Evolutionary conservation across 345 rosid genomes (phyloP).

Genomic region (Theobroma cacao): DNA sequence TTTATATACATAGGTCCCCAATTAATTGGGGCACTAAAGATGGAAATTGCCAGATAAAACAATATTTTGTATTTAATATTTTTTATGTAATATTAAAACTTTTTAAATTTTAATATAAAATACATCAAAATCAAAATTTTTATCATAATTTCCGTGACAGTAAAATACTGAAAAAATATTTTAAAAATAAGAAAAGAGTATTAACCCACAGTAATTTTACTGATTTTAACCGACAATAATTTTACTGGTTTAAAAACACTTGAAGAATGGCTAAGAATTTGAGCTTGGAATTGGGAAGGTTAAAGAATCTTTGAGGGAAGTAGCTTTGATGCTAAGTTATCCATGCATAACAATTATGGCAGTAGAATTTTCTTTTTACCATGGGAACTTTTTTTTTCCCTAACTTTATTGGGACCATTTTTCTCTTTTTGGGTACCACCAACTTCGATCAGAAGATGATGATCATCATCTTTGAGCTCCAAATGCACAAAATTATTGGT

Average conservation of each 20-base stretch:
- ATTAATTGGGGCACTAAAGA: background rate
- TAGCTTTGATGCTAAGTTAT: background rate
- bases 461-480: background rate
- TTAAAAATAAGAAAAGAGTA: too few species aligned
- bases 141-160: too few species aligned
- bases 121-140: too few species aligned
- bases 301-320: background rate
- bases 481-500: background rate
- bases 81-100: too few species aligned
- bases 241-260: background rate
- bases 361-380: background rate
- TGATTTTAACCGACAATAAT: too few species aligned
- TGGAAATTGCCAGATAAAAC: too few species aligned
- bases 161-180: too few species aligned
- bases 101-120: too few species aligned
- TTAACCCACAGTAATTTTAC: too few species aligned
- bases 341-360: background rate
- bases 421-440: background rate
- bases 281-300: background rate
- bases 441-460: background rate
- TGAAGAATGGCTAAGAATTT: too few species aligned
- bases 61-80: too few species aligned
- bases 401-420: background rate
- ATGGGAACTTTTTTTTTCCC: background rate
- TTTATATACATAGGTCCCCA: background rate